Percentiles rank a stretch among this genome's conserved stretches.
Conservation (phyloP, 495 filamentous ascomycete species). For the Penicillium paxilli region DNA sequence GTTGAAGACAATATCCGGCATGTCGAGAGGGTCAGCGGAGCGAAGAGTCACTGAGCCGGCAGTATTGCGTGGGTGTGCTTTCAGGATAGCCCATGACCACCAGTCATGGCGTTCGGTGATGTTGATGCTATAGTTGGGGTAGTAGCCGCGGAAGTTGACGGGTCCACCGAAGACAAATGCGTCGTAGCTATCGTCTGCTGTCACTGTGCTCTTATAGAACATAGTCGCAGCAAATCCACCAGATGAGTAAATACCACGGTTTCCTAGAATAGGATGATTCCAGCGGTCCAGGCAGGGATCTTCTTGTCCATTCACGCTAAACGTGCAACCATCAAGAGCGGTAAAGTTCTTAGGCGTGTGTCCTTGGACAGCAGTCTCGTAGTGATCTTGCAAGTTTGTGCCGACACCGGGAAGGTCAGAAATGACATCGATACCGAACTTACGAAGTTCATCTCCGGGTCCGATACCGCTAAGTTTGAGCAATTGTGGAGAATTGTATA, state of each 20-base stretch:
- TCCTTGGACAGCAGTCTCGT: conserved; percentile 53
- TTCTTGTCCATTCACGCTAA: conserved; percentile 26
- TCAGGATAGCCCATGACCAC: conserved; percentile 54
- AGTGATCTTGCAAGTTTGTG: conserved; percentile 65
- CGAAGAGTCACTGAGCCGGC: conserved; percentile 50
- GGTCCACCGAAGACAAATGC: conserved; percentile 55
- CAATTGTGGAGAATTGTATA: conserved; percentile 63
- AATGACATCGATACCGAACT: conserved; percentile 52
- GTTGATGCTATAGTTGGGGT: conserved; percentile 34
- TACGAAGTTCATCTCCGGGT: conserved; percentile 47
- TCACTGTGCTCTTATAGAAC: conserved; percentile 42
- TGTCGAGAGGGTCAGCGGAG: conserved; percentile 53
- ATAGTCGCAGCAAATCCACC: conserved; percentile 49
- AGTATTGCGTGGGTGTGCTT: conserved; percentile 53
- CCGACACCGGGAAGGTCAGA: conserved; percentile 63
- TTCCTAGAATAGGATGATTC: conserved; percentile 31
- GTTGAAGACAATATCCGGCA: conserved; percentile 56
- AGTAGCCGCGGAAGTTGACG: conserved; percentile 47
- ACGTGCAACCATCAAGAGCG: conserved; percentile 45
- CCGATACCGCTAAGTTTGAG: conserved; percentile 68
- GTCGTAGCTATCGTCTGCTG: conserved; percentile 44
- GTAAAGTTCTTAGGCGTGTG: conserved; percentile 42
- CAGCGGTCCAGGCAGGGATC: conserved; percentile 52
- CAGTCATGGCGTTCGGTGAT: conserved; percentile 29
- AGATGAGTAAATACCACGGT: conserved; percentile 50